Base-by-base conservation (phyloP, 495 filamentous ascomycete genomes). In the Jackrogersella multiformis region DNA sequence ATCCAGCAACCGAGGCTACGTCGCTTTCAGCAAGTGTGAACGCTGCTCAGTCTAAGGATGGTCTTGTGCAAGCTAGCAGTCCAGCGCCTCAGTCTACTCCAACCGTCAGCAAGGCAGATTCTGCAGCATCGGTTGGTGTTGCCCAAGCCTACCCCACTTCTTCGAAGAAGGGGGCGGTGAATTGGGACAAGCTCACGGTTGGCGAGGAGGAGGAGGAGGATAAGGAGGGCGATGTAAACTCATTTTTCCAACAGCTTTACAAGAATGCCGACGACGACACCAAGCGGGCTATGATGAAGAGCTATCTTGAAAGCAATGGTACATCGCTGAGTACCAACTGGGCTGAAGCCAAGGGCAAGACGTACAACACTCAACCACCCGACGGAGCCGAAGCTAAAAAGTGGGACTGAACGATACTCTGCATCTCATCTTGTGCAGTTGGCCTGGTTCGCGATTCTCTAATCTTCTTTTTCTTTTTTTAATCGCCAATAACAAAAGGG, bases 231-330 rank as follows among this genome's bases (percentile, higher is more conserved):
- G 85, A 91, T n/a, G 90, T 92, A 2, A 90, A 95, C 64, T 76
- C 73, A 2, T 99, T 98, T 79, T 99, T 99, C 83, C 94, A 96
- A 83, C 89, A 89, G 73, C 82, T 99, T 0, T 98, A 95, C 77
- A 88, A 90, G 64, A 81, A 81, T 54, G 90, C 93, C 0, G 88
- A 91, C 54, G 85, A 87, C 0, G 94, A 99, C 63, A 92, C 92
- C 34, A 87, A 85, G 69, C 85, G 92, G 2, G 95, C 95, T 2
- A 99, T 99, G 95, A 92, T 97, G 86, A 99, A 99, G 85, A 97
- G 92, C 76, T 98, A 91, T 70, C 76, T 87, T 20, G 95, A 99
- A 80, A 97, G 93, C 74, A 92, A 94, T 67, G 95, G 95, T 1
- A 99, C 95, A 0, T 87, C 92, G 1, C 78, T 99, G 63, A 97